phyloP scores from a whole-genome alignment of 306 rosid species.

The Quercus dentata region DNA sequence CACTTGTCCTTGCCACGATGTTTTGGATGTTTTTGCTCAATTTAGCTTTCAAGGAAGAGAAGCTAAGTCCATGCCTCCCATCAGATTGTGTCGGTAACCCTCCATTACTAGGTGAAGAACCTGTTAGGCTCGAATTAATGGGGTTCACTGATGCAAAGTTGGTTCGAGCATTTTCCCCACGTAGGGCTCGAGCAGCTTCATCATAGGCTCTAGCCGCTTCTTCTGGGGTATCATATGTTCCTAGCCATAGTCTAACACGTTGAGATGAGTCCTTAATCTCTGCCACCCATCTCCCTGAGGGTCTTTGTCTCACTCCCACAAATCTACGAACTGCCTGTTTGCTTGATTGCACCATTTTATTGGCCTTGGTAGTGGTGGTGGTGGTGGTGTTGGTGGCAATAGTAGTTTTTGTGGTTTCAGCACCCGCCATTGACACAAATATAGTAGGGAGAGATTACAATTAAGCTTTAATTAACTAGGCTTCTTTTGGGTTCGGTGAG shows the following conservation, averaged over 20 bases:
- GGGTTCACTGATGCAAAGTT: conserved; percentile 46
- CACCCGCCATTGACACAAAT: conserved; percentile 45
- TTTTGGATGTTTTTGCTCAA: conserved; percentile 76
- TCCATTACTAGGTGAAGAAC: conserved; percentile 2
- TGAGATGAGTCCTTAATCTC: conserved; percentile 94
- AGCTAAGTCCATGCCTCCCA: conserved; percentile 47
- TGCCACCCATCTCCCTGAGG: conserved; percentile 94
- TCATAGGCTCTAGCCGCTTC: conserved; percentile 93
- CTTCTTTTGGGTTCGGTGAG: neutral
- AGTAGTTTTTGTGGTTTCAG: conserved; percentile 45
- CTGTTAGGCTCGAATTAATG: conserved; percentile 10
- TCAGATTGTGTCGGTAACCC: conserved; percentile 18
- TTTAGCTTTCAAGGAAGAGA: conserved; percentile 71
- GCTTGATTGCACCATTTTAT: conserved; percentile 18
- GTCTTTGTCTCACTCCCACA: conserved; percentile 87
- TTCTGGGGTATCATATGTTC: conserved; percentile 88
- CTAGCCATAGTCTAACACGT: conserved; percentile 81
- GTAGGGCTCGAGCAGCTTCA: conserved; percentile 74
- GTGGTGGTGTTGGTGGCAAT: neutral
- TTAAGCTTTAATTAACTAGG: conserved; percentile 2
- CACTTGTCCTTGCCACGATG: conserved; percentile 62
- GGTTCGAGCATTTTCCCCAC: conserved; percentile 82
- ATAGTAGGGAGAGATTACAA: neutral
- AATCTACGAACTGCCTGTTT: conserved; percentile 42
- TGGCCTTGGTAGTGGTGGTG: neutral